Evolutionary conservation across 371 early-diverging fungal genomes (phyloP), one percentile per base, ranked within the genome.

Genomic region (Rhizopus microsporus): DNA sequence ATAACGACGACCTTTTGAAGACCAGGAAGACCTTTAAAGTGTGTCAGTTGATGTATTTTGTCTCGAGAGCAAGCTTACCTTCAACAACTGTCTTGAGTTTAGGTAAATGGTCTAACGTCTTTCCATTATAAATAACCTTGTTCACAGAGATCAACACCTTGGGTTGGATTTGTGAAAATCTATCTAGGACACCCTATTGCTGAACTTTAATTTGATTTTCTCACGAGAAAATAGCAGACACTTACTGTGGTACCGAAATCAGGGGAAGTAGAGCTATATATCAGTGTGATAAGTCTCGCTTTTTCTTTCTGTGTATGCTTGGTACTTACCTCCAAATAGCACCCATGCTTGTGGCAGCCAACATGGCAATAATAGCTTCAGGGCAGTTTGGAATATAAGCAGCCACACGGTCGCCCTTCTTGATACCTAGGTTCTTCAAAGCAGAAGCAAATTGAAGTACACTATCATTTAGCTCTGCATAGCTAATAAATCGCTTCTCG

Each of bases 121-220:
- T 94, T 44, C 91, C 92, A 60, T 96, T 98, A 75, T 99, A 95
- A 47, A 87, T 72, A 9, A 94, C 92, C 4, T 87, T 87, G 66
- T 96, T 92, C 37, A 91, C 86, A 15, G 96, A 93, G 45, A 99
- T 86, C 51, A 99, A 74, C 33, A 99, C 73, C 69, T 92, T 96
- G 50, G 99, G 96, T 63, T 88, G 71, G 64, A 99, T 95, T 73
- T 99, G 99, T 2, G 86, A 74, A 65, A 99, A 96, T 51, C 99
- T 82, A 60, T 99, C 96, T 30, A 95, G 75, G 3, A 99, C 94
- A 56, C 95, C 98, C 77, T 90, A 62, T 38, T 34, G 5, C 23
- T n/a, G 7, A 46, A 47, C 9, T 13, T 42, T 51, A 46, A 43
- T 44, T 51, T 39, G 54, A 51, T 58, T 47, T 31, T 43, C 51